A percentile compares a stretch with the other conserved stretches of the same genome.
Conservation (phyloP, 2,329 filamentous ascomycete species). For the Furcasterigmium sp. region DNA sequence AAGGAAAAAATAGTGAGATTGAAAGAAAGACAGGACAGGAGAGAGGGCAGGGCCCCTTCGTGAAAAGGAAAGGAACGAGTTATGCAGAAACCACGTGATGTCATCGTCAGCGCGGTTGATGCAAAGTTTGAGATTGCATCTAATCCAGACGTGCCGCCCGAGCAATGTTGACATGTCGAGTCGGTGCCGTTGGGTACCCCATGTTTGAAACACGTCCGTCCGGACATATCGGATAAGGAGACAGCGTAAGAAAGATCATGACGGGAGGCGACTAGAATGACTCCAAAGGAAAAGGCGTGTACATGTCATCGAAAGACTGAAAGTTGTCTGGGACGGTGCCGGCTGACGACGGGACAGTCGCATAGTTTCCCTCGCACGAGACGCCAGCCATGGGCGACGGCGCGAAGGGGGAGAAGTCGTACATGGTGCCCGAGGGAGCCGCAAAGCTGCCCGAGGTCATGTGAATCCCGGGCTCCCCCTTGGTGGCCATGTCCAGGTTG, state of each 20-base stretch:
- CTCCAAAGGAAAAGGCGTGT: background rate
- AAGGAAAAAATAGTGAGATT: background rate
- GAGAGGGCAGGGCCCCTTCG: background rate
- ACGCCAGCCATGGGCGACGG: background rate
- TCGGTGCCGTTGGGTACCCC: too few relatives aligned
- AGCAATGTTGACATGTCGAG: too few relatives aligned
- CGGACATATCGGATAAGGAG: background rate
- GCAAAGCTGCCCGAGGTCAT: background rate
- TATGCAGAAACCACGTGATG: too few relatives aligned
- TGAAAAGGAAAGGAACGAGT: background rate
- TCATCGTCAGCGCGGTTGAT: too few relatives aligned
- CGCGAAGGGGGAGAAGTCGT: background rate
- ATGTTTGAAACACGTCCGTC: too few relatives aligned
- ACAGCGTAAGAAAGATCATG: background rate
- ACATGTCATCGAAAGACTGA: background rate
- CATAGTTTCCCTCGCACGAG: background rate
- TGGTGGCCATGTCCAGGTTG: background rate
- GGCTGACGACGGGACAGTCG: background rate
- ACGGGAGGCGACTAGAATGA: background rate
- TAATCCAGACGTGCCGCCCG: too few relatives aligned
- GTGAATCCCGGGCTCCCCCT: background rate
- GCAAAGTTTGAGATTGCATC: too few relatives aligned
- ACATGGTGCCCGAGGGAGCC: constrained; percentile 1
- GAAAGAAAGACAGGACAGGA: background rate
- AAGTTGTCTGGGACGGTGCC: background rate